Evolutionary conservation across 108 stramenopile species (phyloP).

Genomic region (Skeletonema marinoi): DNA sequence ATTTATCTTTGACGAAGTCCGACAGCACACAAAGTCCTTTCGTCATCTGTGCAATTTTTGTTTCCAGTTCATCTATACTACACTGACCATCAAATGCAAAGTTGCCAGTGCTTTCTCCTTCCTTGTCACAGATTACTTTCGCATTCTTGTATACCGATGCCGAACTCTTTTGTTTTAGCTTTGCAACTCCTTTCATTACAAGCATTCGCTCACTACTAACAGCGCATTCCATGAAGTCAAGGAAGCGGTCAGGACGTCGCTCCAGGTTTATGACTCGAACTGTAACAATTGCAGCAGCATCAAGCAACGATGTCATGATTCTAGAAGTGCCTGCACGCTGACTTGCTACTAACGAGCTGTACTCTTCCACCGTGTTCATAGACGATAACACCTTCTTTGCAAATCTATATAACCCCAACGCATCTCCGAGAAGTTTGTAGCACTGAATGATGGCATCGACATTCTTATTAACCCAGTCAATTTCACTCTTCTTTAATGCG

Average conservation of each 20-base stretch:
- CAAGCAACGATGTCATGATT: conserved; percentile 31
- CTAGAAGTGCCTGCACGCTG: conserved; percentile 5
- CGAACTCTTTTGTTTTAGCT: conserved; percentile 7
- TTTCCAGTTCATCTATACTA: conserved; percentile 37
- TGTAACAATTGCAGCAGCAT: conserved; percentile 38
- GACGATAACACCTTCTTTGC: conserved; percentile 24
- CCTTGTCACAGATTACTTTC: background rate
- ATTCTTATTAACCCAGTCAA: conserved; percentile 21
- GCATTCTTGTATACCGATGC: background rate
- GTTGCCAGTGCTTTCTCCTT: conserved; percentile 45
- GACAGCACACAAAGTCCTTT: conserved; percentile 43
- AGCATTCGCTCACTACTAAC: conserved; percentile 47
- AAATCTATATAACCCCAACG: conserved; percentile 12
- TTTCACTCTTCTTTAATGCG: background rate
- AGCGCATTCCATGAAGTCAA: conserved; percentile 65
- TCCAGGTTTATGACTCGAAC: conserved; percentile 76
- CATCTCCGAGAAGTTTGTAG: conserved; percentile 47
- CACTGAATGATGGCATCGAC: conserved; percentile 33
- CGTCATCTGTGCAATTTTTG: conserved; percentile 20
- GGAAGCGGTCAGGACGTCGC: conserved; percentile 62
- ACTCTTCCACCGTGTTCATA: background rate
- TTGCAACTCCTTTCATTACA: conserved; percentile 55
- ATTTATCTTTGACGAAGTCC: conserved; percentile 56
- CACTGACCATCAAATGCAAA: conserved; percentile 76
- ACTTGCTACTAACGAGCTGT: background rate